Base-by-base conservation (phyloP, 345 rosid genomes). In the Pistacia vera region DNA sequence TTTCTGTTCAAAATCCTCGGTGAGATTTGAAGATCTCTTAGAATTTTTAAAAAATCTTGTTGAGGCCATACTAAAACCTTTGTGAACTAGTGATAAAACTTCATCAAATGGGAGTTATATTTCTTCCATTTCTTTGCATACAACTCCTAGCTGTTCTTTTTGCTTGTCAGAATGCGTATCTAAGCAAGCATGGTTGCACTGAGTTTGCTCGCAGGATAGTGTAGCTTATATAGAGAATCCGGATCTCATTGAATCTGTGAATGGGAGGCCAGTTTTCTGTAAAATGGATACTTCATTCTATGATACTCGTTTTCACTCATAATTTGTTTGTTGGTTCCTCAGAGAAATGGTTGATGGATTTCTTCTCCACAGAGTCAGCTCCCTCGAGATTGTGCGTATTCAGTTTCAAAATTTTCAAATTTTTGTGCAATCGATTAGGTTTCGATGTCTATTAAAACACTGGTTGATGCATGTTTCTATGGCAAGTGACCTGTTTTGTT, bases 361-460 rank as follows among this genome's bases (percentile, higher is more conserved):
- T 82, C 95, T 93, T 82, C 92, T 93, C 48, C 97, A 91, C 69
- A 85, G 90, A 87, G 88, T 93, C 72, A 75, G 79, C 81, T 74
- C 84, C 38, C 80, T 83, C 22, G 90, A 88, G 76, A 86, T 93
- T 80, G 98, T 89, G 83, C 72, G 96, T 80, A 76, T 35, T 72
- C 76, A 11, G 20, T 68, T 44, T 0, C 46, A 41, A 41, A 30
- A 30, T 30, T 30, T 30, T 30, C 46, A 41, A 41, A 5, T 41
- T 48, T 38, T 44, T 70, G 41, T 54, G 13, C 48, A 57, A 62
- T 36, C 30, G n/a, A 25, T 58, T 44, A n/a, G 14, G 16, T 35
- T 65, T 8, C 12, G 62, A 28, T 74, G 46, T n/a, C n/a, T 62
- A 25, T 59, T 49, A 10, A 20, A 51, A n/a, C 57, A 46, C 8